phyloP scores from a whole-genome alignment of 306 rosid genomes.

The Quercus wislizeni region DNA sequence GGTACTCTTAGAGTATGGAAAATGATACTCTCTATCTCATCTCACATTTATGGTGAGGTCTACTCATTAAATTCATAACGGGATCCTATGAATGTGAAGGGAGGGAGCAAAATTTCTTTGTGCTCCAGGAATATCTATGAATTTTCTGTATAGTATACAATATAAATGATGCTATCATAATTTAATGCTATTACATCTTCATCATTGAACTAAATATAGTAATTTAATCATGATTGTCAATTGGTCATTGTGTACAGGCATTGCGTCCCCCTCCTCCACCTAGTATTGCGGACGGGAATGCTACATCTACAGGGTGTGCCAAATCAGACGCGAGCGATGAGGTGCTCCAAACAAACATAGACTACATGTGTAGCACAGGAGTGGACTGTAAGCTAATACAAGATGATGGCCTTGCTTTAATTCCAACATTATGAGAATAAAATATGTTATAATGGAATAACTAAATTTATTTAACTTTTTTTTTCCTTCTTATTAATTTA shows the following conservation, averaged over 20 bases:
- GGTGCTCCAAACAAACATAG: slow-evolving; percentile 45
- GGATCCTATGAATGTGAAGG: too few relatives aligned
- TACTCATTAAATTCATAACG: too few relatives aligned
- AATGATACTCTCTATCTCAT: fast-evolving
- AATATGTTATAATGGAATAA: too few relatives aligned
- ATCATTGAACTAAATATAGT: not conserved
- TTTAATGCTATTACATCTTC: not conserved
- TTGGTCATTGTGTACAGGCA: not conserved
- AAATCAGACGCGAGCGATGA: slow-evolving; percentile 17
- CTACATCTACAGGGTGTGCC: slow-evolving; percentile 37
- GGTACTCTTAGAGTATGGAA: fast-evolving
- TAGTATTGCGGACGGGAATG: not conserved
- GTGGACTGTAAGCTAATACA: slow-evolving; percentile 45
- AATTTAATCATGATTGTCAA: not conserved
- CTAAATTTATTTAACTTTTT: too few relatives aligned
- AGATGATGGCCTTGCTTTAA: slow-evolving; percentile 39
- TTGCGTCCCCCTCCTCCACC: not conserved
- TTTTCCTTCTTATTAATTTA: too few relatives aligned
- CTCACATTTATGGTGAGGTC: too few relatives aligned
- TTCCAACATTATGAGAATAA: slow-evolving; percentile 34
- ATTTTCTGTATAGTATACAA: too few relatives aligned
- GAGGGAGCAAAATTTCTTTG: too few relatives aligned
- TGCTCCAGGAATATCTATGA: too few relatives aligned
- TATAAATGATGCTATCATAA: not conserved
- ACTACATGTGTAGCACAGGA: slow-evolving; percentile 44